Evolutionary conservation across 805 yeast species (phyloP), one percentile per base, ranked within the genome.

Genomic region (Candida adriatica): DNA sequence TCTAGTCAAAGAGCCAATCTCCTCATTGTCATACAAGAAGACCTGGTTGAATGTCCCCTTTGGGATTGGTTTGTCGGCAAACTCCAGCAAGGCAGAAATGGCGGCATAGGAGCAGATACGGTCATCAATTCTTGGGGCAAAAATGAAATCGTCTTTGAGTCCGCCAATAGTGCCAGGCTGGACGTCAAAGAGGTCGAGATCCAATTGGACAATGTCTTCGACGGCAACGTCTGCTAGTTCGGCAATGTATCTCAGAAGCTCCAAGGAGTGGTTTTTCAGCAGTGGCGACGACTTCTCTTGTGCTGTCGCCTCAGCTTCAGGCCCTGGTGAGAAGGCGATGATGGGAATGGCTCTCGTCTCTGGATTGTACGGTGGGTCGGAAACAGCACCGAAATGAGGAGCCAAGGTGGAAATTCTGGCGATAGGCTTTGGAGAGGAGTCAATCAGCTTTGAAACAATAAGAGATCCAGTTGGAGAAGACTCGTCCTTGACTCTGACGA

Each of bases 351-450:
- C 76, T 49, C 78, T 75, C 17, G 81, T 79, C 54, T 85, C 95
- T 34, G 61, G 63, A 59, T 86, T 83, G 60, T 79, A 82, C 6
- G 88, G 88, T 7, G 79, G 79, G 16, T 58, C 49, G 3, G 86
- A 67, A 6, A 77, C 77, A 3, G 64, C 61, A 28, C 95, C 95
- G 54, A 85, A 86, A 60, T 85, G 95, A 4, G 88, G 88, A 6
- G 95, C 95, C 50, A 86, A 64, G 2, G 90, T 70, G 5, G 95
- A 94, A 33, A 85, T 80, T 45, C 76, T 76, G 10, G 88, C 95
- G 46, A 85, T 70, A 41, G 85, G 84, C 42, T 66, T 68, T 11
- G 82, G 81, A 2, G 79, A 59, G 5, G 80, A 73, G 50, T 69
- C 70, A 22, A 77, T 68, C 45, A 75, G 52, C 35, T 59, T 62